These are phyloP conservation scores for Xylariales sp. DNA, from an alignment of 2,329 filamentous ascomycete species.

Conservation along the genomic window DNA sequence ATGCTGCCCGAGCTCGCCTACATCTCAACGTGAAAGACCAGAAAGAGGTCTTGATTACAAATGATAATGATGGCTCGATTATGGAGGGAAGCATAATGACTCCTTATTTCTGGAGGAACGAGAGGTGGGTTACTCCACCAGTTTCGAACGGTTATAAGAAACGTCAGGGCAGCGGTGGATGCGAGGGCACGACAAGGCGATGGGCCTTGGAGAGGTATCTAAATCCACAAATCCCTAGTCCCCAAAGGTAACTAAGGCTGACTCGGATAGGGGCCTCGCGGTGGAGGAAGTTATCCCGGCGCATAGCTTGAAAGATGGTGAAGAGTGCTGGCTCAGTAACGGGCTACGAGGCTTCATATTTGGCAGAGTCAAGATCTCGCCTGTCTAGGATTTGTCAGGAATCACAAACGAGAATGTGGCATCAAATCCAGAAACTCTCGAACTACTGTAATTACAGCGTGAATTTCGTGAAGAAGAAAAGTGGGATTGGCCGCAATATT, in stretches of 20 bases:
- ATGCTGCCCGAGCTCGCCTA: conserved; percentile 60
- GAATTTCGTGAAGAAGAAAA: no score
- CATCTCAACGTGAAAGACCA: conserved; percentile 45
- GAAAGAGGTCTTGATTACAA: conserved; percentile 74
- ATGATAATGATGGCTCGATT: conserved; percentile 53
- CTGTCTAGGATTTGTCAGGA: no score
- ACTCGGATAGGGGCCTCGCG: conserved; percentile 47
- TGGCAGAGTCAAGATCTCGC: conserved; percentile 25
- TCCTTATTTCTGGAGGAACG: conserved; percentile 71
- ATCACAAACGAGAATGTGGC: no score
- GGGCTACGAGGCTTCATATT: conserved; percentile 74
- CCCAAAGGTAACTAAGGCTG: conserved; percentile 13
- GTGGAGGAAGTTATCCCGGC: conserved; percentile 59
- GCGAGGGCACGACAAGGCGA: conserved; percentile 74
- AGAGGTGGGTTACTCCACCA: conserved; percentile 76
- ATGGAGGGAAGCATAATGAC: conserved; percentile 87
- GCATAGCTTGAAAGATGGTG: conserved; percentile 61
- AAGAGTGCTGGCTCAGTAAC: conserved; percentile 86
- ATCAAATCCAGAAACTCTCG: no score
- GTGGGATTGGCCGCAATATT: no score
- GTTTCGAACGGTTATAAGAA: conserved; percentile 38
- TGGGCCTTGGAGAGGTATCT: conserved; percentile 71
- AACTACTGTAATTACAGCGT: no score
- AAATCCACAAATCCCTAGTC: neutral
- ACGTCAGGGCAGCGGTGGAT: conserved; percentile 62